Evolutionary conservation across 305 asterid genomes (phyloP), one percentile per base, ranked within the genome.

Genomic region (Salvia sclarea): DNA sequence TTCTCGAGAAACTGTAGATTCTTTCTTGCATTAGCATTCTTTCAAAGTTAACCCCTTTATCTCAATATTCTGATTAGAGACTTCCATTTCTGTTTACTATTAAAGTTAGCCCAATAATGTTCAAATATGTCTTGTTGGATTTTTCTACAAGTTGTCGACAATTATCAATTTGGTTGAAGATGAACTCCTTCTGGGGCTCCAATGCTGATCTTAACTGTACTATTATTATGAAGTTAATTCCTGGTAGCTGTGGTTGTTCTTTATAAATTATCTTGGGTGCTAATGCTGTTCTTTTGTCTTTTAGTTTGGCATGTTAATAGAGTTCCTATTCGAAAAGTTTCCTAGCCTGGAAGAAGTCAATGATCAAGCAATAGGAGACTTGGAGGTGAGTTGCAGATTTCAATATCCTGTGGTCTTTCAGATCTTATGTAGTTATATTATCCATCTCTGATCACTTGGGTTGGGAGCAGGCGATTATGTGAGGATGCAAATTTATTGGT

Each of bases 291-390:
- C 66, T 58, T 6, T 53, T 76, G 43, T 38, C 65, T 78, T 84
- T 80, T 93, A 90, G 98, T 93, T 93, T 59, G 97, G 97, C 13
- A 93, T 90, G 97, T 81, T 93, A 35, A 93, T 93, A 14, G 97
- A 90, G 69, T 83, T 61, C 76, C 87, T 93, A n/a, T 93, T 86
- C 64, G 98, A 93, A 53, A 76, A 68, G 76, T 72, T 80, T 69
- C 97, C 95, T 1, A 60, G 72, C 48, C 88, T 86, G 79, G 88
- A 93, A 83, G 85, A 70, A 75, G 66, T 81, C 61, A 71, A 70
- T 72, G 83, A 79, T 75, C 97, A 89, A 82, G 97, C 91, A 73
- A 87, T 93, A 53, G 95, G 95, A 65, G 95, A 90, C 80, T 78
- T 93, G 53, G 91, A 90, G 96, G 98, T 93, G 71, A 88, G 86